These are phyloP conservation scores for Fusarium duplospermum DNA, from an alignment of 2,329 filamentous ascomycete species.

Conservation along the genomic window DNA sequence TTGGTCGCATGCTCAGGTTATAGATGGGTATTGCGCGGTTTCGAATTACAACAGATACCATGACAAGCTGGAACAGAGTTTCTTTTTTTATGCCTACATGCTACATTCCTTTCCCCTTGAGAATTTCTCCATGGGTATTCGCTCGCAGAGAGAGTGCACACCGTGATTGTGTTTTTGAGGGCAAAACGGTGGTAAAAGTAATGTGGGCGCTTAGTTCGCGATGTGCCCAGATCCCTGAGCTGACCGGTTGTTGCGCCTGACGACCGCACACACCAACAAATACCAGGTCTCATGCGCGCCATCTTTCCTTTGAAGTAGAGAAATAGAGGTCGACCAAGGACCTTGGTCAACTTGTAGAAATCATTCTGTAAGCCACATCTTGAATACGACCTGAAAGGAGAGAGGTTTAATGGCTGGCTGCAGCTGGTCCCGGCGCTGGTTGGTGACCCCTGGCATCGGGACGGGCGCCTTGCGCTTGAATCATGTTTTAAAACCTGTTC, in stretches of 20 bases:
- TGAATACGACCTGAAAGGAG: neutral
- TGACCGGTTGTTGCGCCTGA: neutral
- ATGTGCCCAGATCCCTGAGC: neutral
- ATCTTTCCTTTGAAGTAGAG: neutral
- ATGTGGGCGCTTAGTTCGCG: neutral
- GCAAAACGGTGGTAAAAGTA: neutral
- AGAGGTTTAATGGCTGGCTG: neutral
- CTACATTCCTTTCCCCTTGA: neutral
- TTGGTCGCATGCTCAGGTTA: constrained; percentile 17
- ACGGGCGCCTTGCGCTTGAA: neutral
- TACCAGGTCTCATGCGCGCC: neutral
- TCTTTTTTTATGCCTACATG: neutral
- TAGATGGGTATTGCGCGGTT: constrained; percentile 28
- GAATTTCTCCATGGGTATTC: neutral
- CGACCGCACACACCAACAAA: neutral
- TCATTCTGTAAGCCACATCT: neutral
- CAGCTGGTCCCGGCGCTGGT: neutral
- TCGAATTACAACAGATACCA: constrained; percentile 43
- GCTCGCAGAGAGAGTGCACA: too few relatives aligned
- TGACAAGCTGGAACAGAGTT: constrained; percentile 22
- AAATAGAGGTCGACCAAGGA: neutral
- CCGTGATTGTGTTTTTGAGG: neutral
- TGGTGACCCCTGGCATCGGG: neutral
- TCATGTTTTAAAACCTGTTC: neutral
- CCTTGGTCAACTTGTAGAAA: neutral